Percentiles rank a stretch among this genome's conserved stretches.
phyloP scores from a whole-genome alignment of 164 flowering plant species.

The Malania oleifera region DNA sequence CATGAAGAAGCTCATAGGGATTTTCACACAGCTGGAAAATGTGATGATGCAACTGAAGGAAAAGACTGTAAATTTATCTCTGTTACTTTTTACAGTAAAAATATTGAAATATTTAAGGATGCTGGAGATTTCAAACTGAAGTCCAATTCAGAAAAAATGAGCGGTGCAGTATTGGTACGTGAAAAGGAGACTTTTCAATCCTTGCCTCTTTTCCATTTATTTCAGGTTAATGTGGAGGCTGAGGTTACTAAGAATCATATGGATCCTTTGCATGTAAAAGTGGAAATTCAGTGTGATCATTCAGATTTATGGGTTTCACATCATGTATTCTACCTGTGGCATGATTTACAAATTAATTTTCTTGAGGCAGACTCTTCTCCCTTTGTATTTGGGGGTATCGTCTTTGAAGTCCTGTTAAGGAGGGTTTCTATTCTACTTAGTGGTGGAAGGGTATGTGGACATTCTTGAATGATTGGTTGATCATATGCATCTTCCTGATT shows the following conservation, averaged over 20 bases:
- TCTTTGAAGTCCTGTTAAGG: conserved; percentile 36
- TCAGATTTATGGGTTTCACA: conserved; percentile 64
- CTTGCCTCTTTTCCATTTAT: conserved; percentile 59
- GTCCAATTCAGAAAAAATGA: conserved; percentile 36
- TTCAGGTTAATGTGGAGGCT: conserved; percentile 33
- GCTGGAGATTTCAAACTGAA: conserved; percentile 29
- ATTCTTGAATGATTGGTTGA: too few species aligned
- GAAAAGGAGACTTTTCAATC: conserved; percentile 31
- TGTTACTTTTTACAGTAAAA: conserved; percentile 36
- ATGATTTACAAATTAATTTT: conserved; percentile 24
- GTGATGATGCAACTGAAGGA: conserved; percentile 15
- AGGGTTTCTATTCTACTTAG: conserved; percentile 66
- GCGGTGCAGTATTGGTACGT: conserved; percentile 32
- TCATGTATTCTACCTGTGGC: conserved; percentile 56
- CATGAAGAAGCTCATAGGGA: conserved; percentile 14
- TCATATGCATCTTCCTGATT: too few species aligned
- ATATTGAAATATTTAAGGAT: conserved; percentile 33
- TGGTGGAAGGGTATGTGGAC: conserved; percentile 84
- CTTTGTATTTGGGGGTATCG: conserved; percentile 16
- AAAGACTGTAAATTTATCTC: conserved; percentile 32
- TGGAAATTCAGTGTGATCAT: conserved; percentile 37
- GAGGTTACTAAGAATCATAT: conserved; percentile 25
- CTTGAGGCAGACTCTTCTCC: conserved; percentile 41
- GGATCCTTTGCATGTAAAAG: conserved; percentile 18
- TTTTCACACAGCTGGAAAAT: conserved; percentile 14